Evolutionary conservation across 768 basidiomycete species (phyloP), one percentile per base, ranked within the genome.

Genomic region (Guyanaporus albipodus): DNA sequence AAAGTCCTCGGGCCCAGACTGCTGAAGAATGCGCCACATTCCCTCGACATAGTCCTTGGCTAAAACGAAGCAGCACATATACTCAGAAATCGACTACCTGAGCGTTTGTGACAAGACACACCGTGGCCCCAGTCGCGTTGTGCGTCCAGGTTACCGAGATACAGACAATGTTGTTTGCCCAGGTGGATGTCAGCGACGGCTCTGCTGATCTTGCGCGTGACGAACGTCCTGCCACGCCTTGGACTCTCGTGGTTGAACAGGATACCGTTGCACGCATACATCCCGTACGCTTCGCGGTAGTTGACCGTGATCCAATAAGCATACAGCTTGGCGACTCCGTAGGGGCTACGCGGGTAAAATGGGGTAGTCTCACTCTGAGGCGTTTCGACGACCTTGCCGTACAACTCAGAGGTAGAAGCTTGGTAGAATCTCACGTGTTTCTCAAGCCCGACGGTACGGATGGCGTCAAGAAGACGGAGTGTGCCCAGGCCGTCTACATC

Each of bases 181-280:
- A 92, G 68, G 48, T 76, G 75, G 61, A 98, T 97, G 62, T 98
- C 94, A 8, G 94, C 93, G 15, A 82, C 93, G 9, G 93, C 93
- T 50, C 94, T 77, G 36, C 88, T 75, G 59, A 97, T 96, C 74
- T 97, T 97, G 62, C 93, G 77, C 33, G 94, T 96, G 56, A 97
- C 93, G 71, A 97, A 97, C 8, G 93, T 97, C 63, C 93, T 74
- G 18, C 94, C 94, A 57, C 94, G 78, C 40, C 94, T 79, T 12
- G 95, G 94, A 57, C 92, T 95, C 72, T 98, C 94, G 70, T 97
- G 94, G 65, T 97, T 96, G 82, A 96, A 98, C 57, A 97, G 70
- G 62, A 98, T 97, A 38, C 94, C 94, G 67, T 96, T 96, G 69
- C 89, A 93, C 15, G 92, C 90, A 70, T 82, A 94, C 87, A 98